These are phyloP conservation scores for Cryphonectria nitschkei DNA, from an alignment of 2,329 filamentous ascomycete genomes.

Conservation along the genomic window DNA sequence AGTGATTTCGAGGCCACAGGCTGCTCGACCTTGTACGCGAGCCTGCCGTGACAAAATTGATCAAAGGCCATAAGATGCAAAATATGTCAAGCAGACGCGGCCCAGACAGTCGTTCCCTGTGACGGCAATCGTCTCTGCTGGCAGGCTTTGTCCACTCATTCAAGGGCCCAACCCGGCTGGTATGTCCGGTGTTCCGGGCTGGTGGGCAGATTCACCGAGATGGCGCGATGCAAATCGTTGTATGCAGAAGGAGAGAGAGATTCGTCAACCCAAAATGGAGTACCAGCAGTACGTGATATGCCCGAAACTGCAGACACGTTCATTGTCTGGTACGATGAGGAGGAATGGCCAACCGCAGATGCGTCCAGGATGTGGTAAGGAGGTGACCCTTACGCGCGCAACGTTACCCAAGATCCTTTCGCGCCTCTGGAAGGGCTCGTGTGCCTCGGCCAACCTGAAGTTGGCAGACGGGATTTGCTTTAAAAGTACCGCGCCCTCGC, in stretches of 20 bases:
- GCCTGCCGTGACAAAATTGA: not conserved
- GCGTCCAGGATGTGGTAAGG: not conserved
- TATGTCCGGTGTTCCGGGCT: not conserved
- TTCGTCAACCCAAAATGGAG: not conserved
- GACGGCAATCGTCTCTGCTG: not conserved
- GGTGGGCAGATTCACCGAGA: not conserved
- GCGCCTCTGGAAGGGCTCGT: not conserved
- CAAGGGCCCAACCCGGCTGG: not conserved
- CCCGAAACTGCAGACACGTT: not conserved
- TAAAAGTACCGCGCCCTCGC: not conserved
- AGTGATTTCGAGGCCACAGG: not conserved
- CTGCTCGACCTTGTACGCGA: not conserved
- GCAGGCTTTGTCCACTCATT: not conserved
- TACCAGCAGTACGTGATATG: not conserved
- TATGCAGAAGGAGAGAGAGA: not conserved
- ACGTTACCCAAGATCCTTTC: not conserved
- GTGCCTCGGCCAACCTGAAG: not conserved
- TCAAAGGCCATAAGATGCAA: not conserved
- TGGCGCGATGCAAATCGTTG: not conserved
- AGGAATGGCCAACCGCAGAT: not conserved
- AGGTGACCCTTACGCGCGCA: not conserved
- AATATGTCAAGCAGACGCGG: not conserved
- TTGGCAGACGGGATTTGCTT: not conserved
- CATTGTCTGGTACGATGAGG: conserved; percentile 1
- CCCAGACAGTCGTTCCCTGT: not conserved